Evolutionary conservation across 148 eudicot genomes (phyloP).

Genomic region (Nepenthes mirabilis): DNA sequence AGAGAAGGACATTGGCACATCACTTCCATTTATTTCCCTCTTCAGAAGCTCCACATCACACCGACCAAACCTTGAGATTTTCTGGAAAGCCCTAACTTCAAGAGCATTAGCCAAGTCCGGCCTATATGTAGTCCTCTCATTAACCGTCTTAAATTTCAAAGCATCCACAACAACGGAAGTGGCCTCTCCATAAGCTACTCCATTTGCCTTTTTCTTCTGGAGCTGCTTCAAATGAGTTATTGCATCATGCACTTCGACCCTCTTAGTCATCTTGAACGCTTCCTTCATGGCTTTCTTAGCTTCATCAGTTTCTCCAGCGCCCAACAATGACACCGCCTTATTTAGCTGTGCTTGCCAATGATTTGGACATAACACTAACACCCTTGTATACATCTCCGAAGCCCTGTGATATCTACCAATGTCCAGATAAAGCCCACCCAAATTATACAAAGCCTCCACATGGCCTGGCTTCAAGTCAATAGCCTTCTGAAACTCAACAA

Average conservation of each 20-base stretch:
- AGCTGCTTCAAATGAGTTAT: constrained; percentile 82
- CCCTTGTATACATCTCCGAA: constrained; percentile 96
- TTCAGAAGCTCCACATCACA: constrained; percentile 71
- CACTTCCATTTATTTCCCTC: constrained; percentile 64
- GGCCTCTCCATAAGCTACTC: constrained; percentile 52
- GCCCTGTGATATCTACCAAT: constrained; percentile 97
- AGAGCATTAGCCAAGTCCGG: constrained; percentile 70
- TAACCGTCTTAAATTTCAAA: constrained; percentile 53
- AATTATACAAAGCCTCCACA: constrained; percentile 86
- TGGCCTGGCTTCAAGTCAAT: constrained; percentile 92
- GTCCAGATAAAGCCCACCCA: constrained; percentile 97
- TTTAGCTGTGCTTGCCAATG: constrained; percentile 96
- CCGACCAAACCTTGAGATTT: constrained; percentile 66
- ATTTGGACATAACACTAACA: constrained; percentile 75
- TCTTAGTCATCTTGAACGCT: constrained; percentile 91
- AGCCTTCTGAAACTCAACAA: constrained; percentile 95
- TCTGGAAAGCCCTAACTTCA: constrained; percentile 81
- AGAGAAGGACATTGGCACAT: constrained; percentile 71
- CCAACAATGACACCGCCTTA: constrained; percentile 86
- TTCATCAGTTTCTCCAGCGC: constrained; percentile 92
- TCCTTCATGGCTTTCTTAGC: constrained; percentile 92
- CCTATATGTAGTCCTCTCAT: constrained; percentile 65
- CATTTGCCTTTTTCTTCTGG: constrained; percentile 65
- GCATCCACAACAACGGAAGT: constrained; percentile 49
- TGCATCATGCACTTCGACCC: constrained; percentile 95